Conservation (phyloP, 2,329 filamentous ascomycete species). For the Nigrograna mackinnonii region DNA sequence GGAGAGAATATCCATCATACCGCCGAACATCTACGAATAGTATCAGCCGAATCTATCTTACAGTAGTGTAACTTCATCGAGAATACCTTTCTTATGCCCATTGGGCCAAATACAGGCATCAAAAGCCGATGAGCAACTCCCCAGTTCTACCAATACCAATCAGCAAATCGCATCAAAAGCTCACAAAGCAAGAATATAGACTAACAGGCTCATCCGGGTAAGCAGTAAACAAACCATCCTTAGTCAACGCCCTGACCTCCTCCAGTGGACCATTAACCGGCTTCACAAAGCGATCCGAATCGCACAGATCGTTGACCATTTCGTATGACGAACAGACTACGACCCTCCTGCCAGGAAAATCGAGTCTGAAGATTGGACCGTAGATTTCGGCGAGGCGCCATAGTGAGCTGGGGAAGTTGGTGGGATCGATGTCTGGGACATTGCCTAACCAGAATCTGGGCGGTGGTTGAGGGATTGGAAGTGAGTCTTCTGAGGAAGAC, state of each 20-base stretch:
- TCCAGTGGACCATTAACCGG: conserved; percentile 6
- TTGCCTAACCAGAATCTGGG: conserved; percentile 17
- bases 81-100: conserved; percentile 46
- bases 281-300: conserved; percentile 14
- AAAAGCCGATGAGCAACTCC: conserved; percentile 44
- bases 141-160: conserved; percentile 18
- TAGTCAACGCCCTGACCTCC: conserved; percentile 10
- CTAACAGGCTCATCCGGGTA: conserved; percentile 13
- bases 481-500: conserved; percentile 1
- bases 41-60: no score
- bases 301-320: conserved; percentile 13
- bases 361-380: conserved; percentile 66
- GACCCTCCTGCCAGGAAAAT: conserved; percentile 50
- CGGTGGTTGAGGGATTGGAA: conserved; percentile 17
- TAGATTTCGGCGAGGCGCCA: conserved; percentile 17
- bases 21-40: conserved; percentile 15
- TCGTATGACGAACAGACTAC: conserved; percentile 50
- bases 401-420: conserved; percentile 11
- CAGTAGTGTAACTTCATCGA: no score
- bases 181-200: not conserved
- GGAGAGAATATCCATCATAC: conserved; percentile 35
- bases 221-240: conserved; percentile 18
- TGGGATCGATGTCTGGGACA: conserved; percentile 22
- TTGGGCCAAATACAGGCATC: conserved; percentile 52
- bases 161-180: conserved; percentile 1